A percentile compares a stretch with the other conserved stretches of the same genome.
These are phyloP conservation scores for Dipodascus geniculatus DNA, from an alignment of 805 yeast species.

Conservation along the genomic window DNA sequence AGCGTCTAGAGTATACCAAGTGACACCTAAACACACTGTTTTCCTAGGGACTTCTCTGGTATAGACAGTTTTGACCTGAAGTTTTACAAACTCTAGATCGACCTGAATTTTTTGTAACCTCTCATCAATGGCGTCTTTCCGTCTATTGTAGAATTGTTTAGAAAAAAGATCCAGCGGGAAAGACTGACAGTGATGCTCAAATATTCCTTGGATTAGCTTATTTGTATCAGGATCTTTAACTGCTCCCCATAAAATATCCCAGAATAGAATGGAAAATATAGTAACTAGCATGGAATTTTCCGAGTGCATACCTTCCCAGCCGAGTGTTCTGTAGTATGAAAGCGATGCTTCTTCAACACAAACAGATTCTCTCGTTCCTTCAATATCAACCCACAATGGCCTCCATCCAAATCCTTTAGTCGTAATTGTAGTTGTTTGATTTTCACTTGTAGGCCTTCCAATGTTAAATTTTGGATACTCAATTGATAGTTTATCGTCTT, in stretches of 20 bases:
- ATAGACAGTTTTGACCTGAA: slow-evolving; percentile 6
- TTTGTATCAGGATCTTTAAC: neutral
- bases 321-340: slow-evolving; percentile 17
- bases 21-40: slow-evolving; percentile 19
- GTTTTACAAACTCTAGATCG: slow-evolving; percentile 6
- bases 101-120: slow-evolving; percentile 13
- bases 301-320: slow-evolving; percentile 26
- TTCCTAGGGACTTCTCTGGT: slow-evolving; percentile 14
- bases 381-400: slow-evolving; percentile 1
- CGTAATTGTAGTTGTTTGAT: neutral
- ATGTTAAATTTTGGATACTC: neutral
- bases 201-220: slow-evolving; percentile 12
- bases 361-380: slow-evolving; percentile 7
- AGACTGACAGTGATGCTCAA: slow-evolving; percentile 24
- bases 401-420: neutral
- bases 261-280: slow-evolving; percentile 18
- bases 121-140: slow-evolving; percentile 15
- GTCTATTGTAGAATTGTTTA: slow-evolving; percentile 13
- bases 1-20: slow-evolving; percentile 20
- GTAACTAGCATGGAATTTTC: slow-evolving; percentile 25
- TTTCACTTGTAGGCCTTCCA: neutral
- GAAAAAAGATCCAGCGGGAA: slow-evolving; percentile 23
- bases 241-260: slow-evolving; percentile 18
- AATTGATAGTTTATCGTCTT: neutral
- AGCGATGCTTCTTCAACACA: slow-evolving; percentile 27